Conservation (phyloP, 2,329 filamentous ascomycete genomes). For the Colletotrichum phormii region DNA sequence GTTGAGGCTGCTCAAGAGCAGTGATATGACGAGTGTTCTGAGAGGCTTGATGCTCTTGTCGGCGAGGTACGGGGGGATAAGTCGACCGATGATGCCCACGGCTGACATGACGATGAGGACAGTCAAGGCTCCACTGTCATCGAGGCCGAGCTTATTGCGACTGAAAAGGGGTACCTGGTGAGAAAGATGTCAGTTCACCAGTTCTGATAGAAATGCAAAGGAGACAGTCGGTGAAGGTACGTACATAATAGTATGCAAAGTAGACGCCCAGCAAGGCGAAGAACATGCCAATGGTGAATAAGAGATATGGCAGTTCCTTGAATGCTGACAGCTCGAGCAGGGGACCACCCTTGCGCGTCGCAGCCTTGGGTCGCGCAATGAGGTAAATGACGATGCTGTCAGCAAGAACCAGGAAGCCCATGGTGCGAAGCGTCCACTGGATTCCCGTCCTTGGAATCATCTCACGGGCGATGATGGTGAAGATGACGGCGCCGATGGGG, state of each 20-base stretch:
- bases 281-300: constrained; percentile 35
- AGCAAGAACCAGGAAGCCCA: constrained; percentile 77
- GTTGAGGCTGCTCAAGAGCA: constrained; percentile 25
- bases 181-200: background rate
- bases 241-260: constrained; percentile 34
- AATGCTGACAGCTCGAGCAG: constrained; percentile 31
- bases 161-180: constrained; percentile 24
- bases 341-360: constrained; percentile 8
- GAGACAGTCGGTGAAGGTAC: background rate
- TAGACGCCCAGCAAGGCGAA: constrained; percentile 31
- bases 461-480: constrained; percentile 63
- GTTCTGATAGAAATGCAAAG: background rate
- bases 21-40: constrained; percentile 34
- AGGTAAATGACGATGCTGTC: constrained; percentile 51
- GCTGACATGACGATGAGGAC: constrained; percentile 36
- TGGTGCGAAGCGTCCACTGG: constrained; percentile 67
- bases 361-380: constrained; percentile 17
- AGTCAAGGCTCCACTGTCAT: constrained; percentile 27
- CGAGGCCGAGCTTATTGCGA: constrained; percentile 1
- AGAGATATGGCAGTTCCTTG: constrained; percentile 28
- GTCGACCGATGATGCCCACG: constrained; percentile 36
- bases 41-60: constrained; percentile 37
- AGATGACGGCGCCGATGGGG: constrained; percentile 64
- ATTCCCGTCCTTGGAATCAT: constrained; percentile 66
- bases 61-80: constrained; percentile 38